Evolutionary conservation across 2,329 filamentous ascomycete genomes (phyloP).

Genomic region (Macrophomina tecta): DNA sequence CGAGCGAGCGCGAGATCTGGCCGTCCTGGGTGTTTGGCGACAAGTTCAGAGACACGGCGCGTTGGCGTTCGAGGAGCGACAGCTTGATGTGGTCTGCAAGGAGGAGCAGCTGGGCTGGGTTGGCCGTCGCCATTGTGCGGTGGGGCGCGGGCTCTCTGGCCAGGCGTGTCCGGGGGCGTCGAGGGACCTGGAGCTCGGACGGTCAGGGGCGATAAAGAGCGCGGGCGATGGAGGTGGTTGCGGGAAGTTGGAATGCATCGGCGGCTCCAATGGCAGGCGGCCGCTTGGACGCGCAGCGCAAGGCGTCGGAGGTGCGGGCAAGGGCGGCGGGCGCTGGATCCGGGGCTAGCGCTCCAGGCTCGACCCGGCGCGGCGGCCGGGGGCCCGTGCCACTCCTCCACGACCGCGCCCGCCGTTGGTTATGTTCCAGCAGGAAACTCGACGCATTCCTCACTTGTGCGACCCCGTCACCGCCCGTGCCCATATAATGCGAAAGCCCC

Average conservation of each 20-base stretch:
- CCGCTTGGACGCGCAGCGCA: slow-evolving; percentile 4
- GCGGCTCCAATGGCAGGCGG: background rate
- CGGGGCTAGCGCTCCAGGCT: background rate
- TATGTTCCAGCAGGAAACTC: slow-evolving; percentile 21
- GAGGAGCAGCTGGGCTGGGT: slow-evolving; percentile 79
- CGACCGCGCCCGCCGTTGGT: slow-evolving; percentile 3
- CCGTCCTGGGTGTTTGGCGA: slow-evolving; percentile 82
- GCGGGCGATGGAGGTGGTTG: background rate
- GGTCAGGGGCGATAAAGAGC: background rate
- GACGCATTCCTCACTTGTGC: slow-evolving; percentile 23
- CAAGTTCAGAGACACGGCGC: slow-evolving; percentile 80
- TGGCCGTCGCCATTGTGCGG: slow-evolving; percentile 48
- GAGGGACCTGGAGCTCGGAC: slow-evolving; percentile 14
- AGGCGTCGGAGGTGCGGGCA: slow-evolving; percentile 10
- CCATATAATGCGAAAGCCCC: slow-evolving; percentile 23
- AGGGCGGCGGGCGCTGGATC: background rate
- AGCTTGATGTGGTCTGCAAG: slow-evolving; percentile 97
- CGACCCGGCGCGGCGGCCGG: background rate
- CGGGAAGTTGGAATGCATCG: slow-evolving; percentile 8
- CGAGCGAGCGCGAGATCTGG: slow-evolving; percentile 85
- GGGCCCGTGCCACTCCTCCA: background rate
- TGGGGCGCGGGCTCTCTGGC: slow-evolving; percentile 10
- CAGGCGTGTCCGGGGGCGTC: slow-evolving; percentile 5
- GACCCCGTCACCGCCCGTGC: slow-evolving; percentile 17
- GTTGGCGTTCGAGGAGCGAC: slow-evolving; percentile 88